Percentiles rank a stretch among this genome's conserved stretches.
These are phyloP conservation scores for Alternaria gaisen DNA, from an alignment of 2,329 filamentous ascomycete species.

Conservation along the genomic window DNA sequence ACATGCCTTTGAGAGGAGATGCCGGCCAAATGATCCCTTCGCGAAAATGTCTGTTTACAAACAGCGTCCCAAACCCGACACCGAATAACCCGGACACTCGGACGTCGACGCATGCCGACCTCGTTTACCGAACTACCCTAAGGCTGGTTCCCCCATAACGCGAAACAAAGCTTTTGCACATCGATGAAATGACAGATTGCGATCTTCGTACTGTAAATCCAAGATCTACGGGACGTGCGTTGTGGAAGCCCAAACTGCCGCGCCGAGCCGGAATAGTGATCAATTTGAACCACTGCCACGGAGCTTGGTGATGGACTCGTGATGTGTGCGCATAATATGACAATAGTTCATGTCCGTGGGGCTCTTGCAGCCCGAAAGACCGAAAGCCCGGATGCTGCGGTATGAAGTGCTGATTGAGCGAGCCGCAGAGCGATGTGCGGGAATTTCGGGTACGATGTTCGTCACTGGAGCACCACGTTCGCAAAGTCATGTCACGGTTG, in stretches of 20 bases:
- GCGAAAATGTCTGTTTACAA: background rate
- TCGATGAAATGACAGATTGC: background rate
- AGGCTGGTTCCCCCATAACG: background rate
- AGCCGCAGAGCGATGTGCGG: background rate
- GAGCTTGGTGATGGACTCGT: background rate
- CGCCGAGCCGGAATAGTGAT: constrained; percentile 3
- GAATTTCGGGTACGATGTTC: too few species aligned
- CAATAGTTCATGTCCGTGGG: background rate
- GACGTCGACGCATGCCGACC: background rate
- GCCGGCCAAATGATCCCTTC: background rate
- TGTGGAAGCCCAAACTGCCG: constrained; percentile 4
- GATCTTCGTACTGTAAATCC: background rate
- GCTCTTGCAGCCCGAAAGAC: background rate
- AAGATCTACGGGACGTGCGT: constrained; percentile 4
- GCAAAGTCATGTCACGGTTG: background rate
- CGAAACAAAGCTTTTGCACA: constrained; percentile 1
- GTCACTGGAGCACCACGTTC: background rate
- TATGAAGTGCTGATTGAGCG: background rate
- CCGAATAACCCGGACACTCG: background rate
- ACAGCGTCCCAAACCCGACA: background rate
- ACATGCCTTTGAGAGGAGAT: too few species aligned
- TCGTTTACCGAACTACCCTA: background rate
- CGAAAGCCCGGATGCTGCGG: background rate
- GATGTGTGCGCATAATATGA: constrained; percentile 1
- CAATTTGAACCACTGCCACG: constrained; percentile 2